phyloP scores from a whole-genome alignment of 129 eudicot genomes.

The Deinandra increscens region DNA sequence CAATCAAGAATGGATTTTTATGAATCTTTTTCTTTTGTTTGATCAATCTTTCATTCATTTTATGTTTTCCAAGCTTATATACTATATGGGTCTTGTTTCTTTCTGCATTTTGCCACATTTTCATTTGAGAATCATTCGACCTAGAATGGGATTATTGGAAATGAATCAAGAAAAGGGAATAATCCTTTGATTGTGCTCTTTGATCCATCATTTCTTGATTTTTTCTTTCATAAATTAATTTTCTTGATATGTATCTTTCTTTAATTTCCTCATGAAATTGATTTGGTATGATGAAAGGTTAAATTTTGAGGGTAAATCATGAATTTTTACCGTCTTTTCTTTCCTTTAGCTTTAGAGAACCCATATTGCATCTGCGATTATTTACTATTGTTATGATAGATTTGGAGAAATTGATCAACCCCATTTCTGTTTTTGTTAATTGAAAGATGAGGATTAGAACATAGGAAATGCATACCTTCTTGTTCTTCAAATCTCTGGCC shows the following conservation, averaged over 20 bases:
- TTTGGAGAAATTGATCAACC: slow-evolving; percentile 32
- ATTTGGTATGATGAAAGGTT: slow-evolving; percentile 47
- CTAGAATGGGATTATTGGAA: not conserved
- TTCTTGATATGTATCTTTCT: slow-evolving; percentile 14
- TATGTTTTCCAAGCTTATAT: not conserved
- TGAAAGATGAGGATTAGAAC: slow-evolving; percentile 57
- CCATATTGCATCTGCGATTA: slow-evolving; percentile 26
- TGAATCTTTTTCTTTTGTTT: not conserved
- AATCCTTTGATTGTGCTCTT: slow-evolving; percentile 62
- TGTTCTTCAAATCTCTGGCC: slow-evolving; percentile 54
- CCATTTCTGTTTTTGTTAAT: slow-evolving; percentile 10
- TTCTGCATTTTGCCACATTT: slow-evolving; percentile 19
- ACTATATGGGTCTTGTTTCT: not conserved
- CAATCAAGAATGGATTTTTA: slow-evolving; percentile 17
- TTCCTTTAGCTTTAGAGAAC: slow-evolving; percentile 25
- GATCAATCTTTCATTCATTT: not conserved
- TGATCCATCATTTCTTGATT: not conserved
- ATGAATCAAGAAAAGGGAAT: not conserved
- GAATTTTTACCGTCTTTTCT: slow-evolving; percentile 45
- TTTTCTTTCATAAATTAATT: slow-evolving; percentile 5
- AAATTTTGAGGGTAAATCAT: slow-evolving; percentile 52
- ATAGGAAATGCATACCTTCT: slow-evolving; percentile 56
- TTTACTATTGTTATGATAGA: slow-evolving; percentile 17
- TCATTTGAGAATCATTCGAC: slow-evolving; percentile 20
- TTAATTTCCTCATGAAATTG: not conserved